Conservation (phyloP, 2,329 filamentous ascomycete genomes). For the Sordariomycetes sp. region DNA sequence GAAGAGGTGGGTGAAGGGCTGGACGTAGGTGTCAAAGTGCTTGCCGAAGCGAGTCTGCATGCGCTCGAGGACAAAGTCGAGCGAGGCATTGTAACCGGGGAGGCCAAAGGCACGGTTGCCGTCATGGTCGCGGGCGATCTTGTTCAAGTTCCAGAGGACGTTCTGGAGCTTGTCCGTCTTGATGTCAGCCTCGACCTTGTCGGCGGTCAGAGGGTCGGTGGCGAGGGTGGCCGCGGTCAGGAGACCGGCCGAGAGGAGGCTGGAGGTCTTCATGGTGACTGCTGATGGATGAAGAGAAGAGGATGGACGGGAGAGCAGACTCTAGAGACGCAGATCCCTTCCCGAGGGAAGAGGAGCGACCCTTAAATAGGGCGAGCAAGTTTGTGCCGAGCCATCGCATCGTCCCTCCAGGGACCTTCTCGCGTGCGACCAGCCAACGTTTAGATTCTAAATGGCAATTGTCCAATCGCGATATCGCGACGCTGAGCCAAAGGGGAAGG, state of each 20-base stretch:
- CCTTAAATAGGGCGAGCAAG: not conserved
- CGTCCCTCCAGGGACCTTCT: too few species aligned
- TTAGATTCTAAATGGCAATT: too few species aligned
- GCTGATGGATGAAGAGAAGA: too few species aligned
- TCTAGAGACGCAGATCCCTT: too few species aligned
- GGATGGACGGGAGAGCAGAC: too few species aligned
- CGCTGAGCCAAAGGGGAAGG: too few species aligned
- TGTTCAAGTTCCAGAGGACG: constrained; percentile 44
- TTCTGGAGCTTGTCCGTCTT: constrained; percentile 31
- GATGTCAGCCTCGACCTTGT: constrained; percentile 30
- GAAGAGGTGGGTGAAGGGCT: constrained; percentile 37
- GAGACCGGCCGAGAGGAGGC: constrained; percentile 7
- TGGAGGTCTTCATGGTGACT: constrained; percentile 10
- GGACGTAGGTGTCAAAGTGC: constrained; percentile 32
- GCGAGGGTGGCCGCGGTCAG: constrained; percentile 10
- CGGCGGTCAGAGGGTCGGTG: constrained; percentile 23
- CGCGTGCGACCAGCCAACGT: too few species aligned
- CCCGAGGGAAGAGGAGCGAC: not conserved
- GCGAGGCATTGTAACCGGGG: constrained; percentile 40
- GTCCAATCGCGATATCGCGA: too few species aligned
- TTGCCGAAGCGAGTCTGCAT: constrained; percentile 25
- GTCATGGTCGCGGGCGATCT: constrained; percentile 44
- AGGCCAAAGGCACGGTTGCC: constrained; percentile 50
- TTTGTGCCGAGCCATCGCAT: too few species aligned
- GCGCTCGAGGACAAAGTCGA: constrained; percentile 45